Percentiles rank a stretch among this genome's conserved stretches.
These are phyloP conservation scores for Tylopilus sp. DNA, from an alignment of 768 basidiomycete genomes.

Conservation along the genomic window DNA sequence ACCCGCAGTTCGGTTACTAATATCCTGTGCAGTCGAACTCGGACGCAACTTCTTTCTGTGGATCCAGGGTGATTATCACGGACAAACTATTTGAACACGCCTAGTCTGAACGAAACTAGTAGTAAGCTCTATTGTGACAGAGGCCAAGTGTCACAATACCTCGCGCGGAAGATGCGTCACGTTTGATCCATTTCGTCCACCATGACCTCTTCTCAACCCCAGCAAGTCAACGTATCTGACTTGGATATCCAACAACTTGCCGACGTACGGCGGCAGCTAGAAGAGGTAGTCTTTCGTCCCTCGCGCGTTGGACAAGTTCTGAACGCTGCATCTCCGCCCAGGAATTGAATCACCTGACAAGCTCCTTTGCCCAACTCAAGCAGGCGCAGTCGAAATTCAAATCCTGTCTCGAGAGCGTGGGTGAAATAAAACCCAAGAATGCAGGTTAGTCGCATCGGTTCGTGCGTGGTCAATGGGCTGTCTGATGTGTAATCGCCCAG, in stretches of 20 bases:
- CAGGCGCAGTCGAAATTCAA: constrained; percentile 92
- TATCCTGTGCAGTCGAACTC: no score
- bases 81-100: no score
- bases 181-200: neutral
- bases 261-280: constrained; percentile 88
- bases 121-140: neutral
- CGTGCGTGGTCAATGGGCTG: neutral
- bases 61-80: no score
- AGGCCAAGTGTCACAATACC: constrained; percentile 9
- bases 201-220: constrained; percentile 46
- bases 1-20: no score
- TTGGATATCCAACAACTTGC: constrained; percentile 83
- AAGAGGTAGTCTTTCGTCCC: constrained; percentile 57
- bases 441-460: constrained; percentile 37
- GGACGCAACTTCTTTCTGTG: no score
- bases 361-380: constrained; percentile 89
- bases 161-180: constrained; percentile 12
- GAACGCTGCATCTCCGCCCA: constrained; percentile 29
- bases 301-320: neutral
- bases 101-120: no score
- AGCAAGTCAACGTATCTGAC: constrained; percentile 77
- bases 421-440: constrained; percentile 70
- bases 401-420: constrained; percentile 77
- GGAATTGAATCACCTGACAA: constrained; percentile 91
- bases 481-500: constrained; percentile 37